Conservation (phyloP, 768 basidiomycete species). For the Russula brevipes region DNA sequence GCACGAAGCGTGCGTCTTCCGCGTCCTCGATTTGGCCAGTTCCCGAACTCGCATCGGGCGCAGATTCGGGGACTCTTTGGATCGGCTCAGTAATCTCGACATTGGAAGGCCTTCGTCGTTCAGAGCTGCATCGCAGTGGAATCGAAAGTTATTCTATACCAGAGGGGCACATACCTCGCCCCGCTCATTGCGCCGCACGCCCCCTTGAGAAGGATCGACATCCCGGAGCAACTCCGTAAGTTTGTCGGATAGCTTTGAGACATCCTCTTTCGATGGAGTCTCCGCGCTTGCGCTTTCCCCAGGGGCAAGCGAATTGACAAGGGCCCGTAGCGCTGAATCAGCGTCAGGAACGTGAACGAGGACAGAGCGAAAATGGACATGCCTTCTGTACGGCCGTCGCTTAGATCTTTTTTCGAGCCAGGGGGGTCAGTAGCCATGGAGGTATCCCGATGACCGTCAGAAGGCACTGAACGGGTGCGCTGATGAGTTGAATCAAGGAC, state of each 20-base stretch:
- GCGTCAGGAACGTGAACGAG: not conserved
- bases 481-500: not conserved
- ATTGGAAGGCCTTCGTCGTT: conserved; percentile 80
- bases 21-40: conserved; percentile 14
- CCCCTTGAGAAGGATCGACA: conserved; percentile 24
- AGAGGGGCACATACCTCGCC: conserved; percentile 53
- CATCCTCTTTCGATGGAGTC: conserved; percentile 44
- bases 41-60: conserved; percentile 12
- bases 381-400: conserved; percentile 19
- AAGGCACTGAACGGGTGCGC: not conserved
- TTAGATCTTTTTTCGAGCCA: conserved; percentile 1
- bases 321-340: conserved; percentile 37
- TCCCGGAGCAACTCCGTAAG: conserved; percentile 54
- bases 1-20: conserved; percentile 45
- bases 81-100: conserved; percentile 66
- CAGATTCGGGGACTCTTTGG: conserved; percentile 26
- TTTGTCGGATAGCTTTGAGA: conserved; percentile 53
- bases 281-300: conserved; percentile 10
- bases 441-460: not conserved
- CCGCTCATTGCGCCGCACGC: conserved; percentile 44
- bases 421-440: conserved; percentile 12
- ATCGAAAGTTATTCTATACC: conserved; percentile 20
- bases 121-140: conserved; percentile 43
- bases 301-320: conserved; percentile 37
- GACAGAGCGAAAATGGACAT: not conserved